A percentile compares a stretch with the other conserved stretches of the same genome.
phyloP scores from a whole-genome alignment of 2,329 filamentous ascomycete genomes.

The Blumeriella jaapii region DNA sequence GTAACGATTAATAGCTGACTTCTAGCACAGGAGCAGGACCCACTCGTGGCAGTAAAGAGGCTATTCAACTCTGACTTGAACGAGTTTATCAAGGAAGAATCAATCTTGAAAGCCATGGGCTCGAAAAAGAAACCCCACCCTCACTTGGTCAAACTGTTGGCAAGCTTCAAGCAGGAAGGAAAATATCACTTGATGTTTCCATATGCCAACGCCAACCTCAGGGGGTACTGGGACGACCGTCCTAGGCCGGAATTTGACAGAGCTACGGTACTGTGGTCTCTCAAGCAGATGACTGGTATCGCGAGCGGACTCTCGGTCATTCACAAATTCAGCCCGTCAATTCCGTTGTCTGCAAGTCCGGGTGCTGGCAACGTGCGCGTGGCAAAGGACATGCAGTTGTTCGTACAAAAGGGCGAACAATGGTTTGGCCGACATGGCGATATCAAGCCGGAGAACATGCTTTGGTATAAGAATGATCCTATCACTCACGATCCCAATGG shows the following conservation, averaged over 20 bases:
- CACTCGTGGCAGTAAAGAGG: slow-evolving; percentile 4
- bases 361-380: slow-evolving; percentile 9
- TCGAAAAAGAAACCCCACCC: slow-evolving; percentile 5
- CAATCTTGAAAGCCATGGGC: slow-evolving; percentile 4
- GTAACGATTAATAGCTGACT: too few species aligned
- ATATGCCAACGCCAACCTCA: slow-evolving; percentile 19
- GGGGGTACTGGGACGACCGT: slow-evolving; percentile 18
- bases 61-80: slow-evolving; percentile 3
- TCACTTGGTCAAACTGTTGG: slow-evolving; percentile 22
- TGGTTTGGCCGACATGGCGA: slow-evolving; percentile 25
- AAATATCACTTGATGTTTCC: slow-evolving; percentile 23
- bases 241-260: slow-evolving; percentile 1
- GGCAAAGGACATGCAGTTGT: too few species aligned
- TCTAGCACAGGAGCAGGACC: not conserved
- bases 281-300: slow-evolving; percentile 20
- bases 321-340: slow-evolving; percentile 13
- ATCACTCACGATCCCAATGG: too few species aligned
- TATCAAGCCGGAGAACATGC: slow-evolving; percentile 19
- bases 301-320: slow-evolving; percentile 15
- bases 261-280: slow-evolving; percentile 14
- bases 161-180: slow-evolving; percentile 14
- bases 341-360: not conserved
- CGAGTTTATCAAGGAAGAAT: slow-evolving; percentile 6
- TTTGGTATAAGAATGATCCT: slow-evolving; percentile 22
- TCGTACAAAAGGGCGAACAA: too few species aligned